Evolutionary conservation across 305 asterid species (phyloP).

Genomic region (Solanum chacoense): DNA sequence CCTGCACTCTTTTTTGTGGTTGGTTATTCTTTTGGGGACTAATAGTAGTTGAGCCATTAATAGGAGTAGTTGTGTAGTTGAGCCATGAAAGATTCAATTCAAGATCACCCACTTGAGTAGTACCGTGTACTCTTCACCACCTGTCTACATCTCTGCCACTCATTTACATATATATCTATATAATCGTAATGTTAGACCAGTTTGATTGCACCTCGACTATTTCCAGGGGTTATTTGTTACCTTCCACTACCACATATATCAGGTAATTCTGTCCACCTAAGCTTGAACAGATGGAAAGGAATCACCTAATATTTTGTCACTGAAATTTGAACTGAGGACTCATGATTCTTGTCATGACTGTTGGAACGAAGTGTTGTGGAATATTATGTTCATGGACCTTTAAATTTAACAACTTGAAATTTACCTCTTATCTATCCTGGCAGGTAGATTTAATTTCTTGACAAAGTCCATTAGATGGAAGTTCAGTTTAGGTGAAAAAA

Average conservation of each 20-base stretch:
- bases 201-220: background rate
- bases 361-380: background rate
- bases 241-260: background rate
- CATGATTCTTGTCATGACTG: background rate
- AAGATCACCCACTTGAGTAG: background rate
- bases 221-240: background rate
- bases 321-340: background rate
- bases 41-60: conserved; percentile 6
- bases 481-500: background rate
- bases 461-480: background rate
- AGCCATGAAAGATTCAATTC: background rate
- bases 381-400: background rate
- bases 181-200: background rate
- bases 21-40: background rate
- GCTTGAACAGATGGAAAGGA: background rate
- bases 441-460: background rate
- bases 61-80: background rate
- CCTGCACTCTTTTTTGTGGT: background rate
- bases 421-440: background rate
- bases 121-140: background rate
- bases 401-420: background rate
- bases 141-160: conserved; percentile 1
- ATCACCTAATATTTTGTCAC: background rate
- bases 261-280: background rate
- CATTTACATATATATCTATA: background rate